phyloP scores from a whole-genome alignment of 2,329 filamentous ascomycete genomes.

The Alternaria conjuncta region DNA sequence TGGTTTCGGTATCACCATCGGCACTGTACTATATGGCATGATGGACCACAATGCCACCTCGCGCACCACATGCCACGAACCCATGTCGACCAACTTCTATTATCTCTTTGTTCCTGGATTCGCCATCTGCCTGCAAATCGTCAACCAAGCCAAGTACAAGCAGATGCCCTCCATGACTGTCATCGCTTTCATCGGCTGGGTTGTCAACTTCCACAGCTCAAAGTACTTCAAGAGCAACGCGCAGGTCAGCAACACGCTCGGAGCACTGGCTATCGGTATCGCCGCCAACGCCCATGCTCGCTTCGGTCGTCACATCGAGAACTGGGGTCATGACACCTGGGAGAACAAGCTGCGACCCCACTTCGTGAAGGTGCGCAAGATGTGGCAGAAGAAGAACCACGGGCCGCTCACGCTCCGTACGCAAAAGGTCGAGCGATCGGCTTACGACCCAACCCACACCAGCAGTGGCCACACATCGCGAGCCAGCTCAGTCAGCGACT shows the following conservation, averaged over 20 bases:
- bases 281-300: conserved; percentile 81
- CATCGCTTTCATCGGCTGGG: conserved; percentile 76
- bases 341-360: conserved; percentile 56
- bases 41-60: conserved; percentile 57
- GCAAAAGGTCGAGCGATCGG: conserved; percentile 26
- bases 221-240: conserved; percentile 71
- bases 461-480: conserved; percentile 26
- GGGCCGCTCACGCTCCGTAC: conserved; percentile 17
- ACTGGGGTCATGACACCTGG: conserved; percentile 62
- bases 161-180: conserved; percentile 77
- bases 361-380: conserved; percentile 36
- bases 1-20: conserved; percentile 60
- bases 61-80: conserved; percentile 51
- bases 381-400: conserved; percentile 28
- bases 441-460: conserved; percentile 24
- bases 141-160: conserved; percentile 82
- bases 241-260: conserved; percentile 78
- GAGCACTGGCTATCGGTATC: conserved; percentile 77
- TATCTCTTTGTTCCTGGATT: conserved; percentile 79
- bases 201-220: conserved; percentile 76
- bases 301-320: conserved; percentile 65
- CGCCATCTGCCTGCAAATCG: conserved; percentile 73
- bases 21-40: conserved; percentile 57
- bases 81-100: conserved; percentile 60
- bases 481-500: conserved; percentile 32